Evolutionary conservation across 768 basidiomycete species (phyloP).

Genomic region (Kwoniella dejecticola): DNA sequence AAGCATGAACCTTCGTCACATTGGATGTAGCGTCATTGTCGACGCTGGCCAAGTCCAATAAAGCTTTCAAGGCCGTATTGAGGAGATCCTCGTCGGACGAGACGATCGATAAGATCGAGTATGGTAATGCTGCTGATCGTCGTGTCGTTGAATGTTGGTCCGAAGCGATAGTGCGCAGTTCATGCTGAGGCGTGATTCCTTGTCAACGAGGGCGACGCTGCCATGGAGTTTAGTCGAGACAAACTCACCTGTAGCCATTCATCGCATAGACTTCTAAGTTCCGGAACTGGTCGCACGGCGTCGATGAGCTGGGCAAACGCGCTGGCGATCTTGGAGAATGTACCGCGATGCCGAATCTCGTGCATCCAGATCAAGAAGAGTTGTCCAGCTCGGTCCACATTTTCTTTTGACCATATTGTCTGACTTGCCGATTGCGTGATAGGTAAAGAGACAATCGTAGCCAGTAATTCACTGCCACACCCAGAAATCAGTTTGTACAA

Average conservation of each 20-base stretch:
- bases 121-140: slow-evolving; percentile 52
- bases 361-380: slow-evolving; percentile 50
- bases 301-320: slow-evolving; percentile 45
- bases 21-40: slow-evolving; percentile 34
- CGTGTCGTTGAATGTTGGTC: slow-evolving; percentile 48
- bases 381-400: slow-evolving; percentile 36
- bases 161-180: slow-evolving; percentile 40
- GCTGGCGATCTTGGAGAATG: slow-evolving; percentile 52
- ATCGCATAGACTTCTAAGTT: slow-evolving; percentile 25
- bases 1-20: slow-evolving; percentile 51
- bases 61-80: slow-evolving; percentile 31
- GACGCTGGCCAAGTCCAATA: slow-evolving; percentile 36
- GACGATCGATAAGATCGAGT: slow-evolving; percentile 47
- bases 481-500: neutral
- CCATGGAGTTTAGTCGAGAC: too few species aligned
- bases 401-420: slow-evolving; percentile 31
- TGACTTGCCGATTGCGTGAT: slow-evolving; percentile 17
- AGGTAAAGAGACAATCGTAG: slow-evolving; percentile 30
- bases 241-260: slow-evolving; percentile 45
- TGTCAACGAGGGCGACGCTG: neutral
- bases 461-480: slow-evolving; percentile 33
- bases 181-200: slow-evolving; percentile 22
- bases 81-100: slow-evolving; percentile 34
- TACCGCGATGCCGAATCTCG: slow-evolving; percentile 53
- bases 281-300: slow-evolving; percentile 17